Evolutionary conservation across 148 eudicot genomes (phyloP), one percentile per base, ranked within the genome.

Genomic region (Fagopyrum esculentum): DNA sequence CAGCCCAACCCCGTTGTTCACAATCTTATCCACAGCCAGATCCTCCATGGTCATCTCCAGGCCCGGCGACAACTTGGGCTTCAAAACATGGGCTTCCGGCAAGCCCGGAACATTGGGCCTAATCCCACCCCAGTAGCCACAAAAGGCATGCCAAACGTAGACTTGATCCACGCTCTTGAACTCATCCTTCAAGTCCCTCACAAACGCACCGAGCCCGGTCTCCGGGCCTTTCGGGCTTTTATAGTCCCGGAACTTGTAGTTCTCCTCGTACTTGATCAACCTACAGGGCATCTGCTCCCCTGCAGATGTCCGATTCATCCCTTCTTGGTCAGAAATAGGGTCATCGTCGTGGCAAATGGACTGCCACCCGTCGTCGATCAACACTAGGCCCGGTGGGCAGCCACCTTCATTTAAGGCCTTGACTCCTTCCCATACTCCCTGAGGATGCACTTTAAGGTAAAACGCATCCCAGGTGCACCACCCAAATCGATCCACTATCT

Each of bases 381-480:
- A 35, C 3, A 93, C 97, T 6, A 91, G 83, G 10, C 94, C 97
- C 5, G 98, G 98, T 44, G 98, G 98, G 76, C 86, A 79, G 22
- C 97, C 97, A 7, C 95, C 91, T 3, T 88, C 87, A 3, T 80
- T 92, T 0, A 93, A 82, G 11, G 91, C 91, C 35, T 84, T 83
- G 4, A 93, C 93, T 0, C 98, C 98, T 30, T 91, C 93, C 86
- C 80, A 75, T 0, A 93, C 91, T 0, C 98, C 98, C 2, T 80
- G 80, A 15, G 98, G 98, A 17, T 91, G 89, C 72, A 93, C 98
- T 57, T 75, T 81, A 1, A 93, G 86, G 78, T 93, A 93, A 68
- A 93, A 93, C 6, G 98, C 98, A 55, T 93, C 98, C 98, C 98
- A 93, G 2, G 98, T 93, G 82, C 98, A 93, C 98, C 98, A 93